Evolutionary conservation across 2,329 filamentous ascomycete genomes (phyloP), one percentile per base, ranked within the genome.

Genomic region (Paraconiothyrium sp.): DNA sequence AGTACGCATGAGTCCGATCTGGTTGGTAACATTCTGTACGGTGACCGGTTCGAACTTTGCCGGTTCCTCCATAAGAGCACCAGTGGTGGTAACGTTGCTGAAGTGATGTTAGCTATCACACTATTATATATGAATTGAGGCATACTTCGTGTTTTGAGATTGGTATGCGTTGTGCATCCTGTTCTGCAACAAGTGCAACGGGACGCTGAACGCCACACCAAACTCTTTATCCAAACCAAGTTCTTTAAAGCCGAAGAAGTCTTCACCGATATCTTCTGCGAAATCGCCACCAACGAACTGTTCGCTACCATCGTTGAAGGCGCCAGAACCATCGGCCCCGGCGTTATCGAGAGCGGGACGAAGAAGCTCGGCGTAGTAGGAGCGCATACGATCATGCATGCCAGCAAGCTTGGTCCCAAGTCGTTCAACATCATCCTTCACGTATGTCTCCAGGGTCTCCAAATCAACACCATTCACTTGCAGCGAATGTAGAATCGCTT

Each of bases 241-340:
- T 62, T 97, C 94, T 76, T 93, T 94, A 86, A 99, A 98, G 32
- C 95, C 95, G 74, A 99, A 99, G 86, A 97, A 99, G 81, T 99
- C 95, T 82, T 99, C 95, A 63, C 94, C 94, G 13, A 99, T 91
- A 70, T 99, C 95, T 76, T 97, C 95, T 0, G 95, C 95, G 77
- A 99, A 99, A 78, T 99, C 95, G 64, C 95, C 95, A 49, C 92
- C 93, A 51, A 97, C 90, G 70, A 98, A 99, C 76, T 98, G 95
- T 67, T 99, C 95, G 78, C 93, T 97, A 67, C 94, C 94, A 72
- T 99, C 95, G 65, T 96, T 93, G 84, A 99, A 99, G 7, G 93
- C 92, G 59, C 91, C 92, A 4, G 90, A 93, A 39, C 94, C 95
- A 74, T 98, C 95, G 35, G 88, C 87, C 39, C 91, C 91, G 48